These are phyloP conservation scores for Cordyceps cicadae DNA, from an alignment of 2,329 filamentous ascomycete species.

Conservation along the genomic window DNA sequence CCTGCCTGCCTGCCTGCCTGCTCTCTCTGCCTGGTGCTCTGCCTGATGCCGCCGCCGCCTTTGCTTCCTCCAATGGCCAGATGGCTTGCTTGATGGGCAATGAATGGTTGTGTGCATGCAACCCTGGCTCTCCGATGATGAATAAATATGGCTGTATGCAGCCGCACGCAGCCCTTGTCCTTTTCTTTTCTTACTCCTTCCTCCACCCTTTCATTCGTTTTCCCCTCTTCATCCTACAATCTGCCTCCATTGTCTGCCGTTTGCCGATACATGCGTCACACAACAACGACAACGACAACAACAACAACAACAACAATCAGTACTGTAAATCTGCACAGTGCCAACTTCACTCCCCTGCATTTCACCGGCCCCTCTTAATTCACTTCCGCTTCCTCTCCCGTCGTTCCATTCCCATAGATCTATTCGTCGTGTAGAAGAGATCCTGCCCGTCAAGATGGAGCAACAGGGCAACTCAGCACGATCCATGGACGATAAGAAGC, in stretches of 20 bases:
- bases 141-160: constrained; percentile 10
- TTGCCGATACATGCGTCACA: neutral
- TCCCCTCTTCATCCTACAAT: neutral
- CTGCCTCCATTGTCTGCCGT: neutral
- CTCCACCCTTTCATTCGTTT: neutral
- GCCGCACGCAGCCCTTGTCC: neutral
- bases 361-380: neutral
- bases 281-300: neutral
- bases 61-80: neutral
- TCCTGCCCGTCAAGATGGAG: neutral
- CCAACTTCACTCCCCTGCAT: neutral
- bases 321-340: neutral
- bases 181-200: neutral
- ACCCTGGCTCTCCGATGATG: neutral
- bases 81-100: neutral
- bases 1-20: too few species aligned
- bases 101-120: neutral
- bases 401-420: neutral
- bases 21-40: neutral
- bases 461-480: constrained; percentile 1
- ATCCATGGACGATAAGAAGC: neutral
- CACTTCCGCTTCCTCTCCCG: too few species aligned
- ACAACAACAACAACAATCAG: neutral
- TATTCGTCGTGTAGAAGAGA: neutral
- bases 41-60: constrained; percentile 11